Base-by-base conservation (phyloP, 139 green algal genomes). In the Zygnema cylindricum region DNA sequence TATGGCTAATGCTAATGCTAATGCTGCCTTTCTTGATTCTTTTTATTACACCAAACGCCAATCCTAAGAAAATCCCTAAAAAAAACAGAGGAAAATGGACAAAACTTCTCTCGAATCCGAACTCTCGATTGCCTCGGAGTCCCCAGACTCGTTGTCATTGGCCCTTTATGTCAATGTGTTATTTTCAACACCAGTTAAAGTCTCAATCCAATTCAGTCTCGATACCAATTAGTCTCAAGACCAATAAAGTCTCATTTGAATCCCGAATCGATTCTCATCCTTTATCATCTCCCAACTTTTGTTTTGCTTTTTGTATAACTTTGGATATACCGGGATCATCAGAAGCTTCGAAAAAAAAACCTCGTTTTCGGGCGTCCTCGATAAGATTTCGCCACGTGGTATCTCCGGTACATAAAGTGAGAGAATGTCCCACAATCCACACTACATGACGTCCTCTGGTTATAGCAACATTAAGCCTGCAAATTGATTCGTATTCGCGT, bases 401-500 rank as follows among this genome's bases (percentile, higher is more conserved):
- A 63, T 88, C 41, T 0, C 69, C 69, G 42, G 30, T 16, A 30
- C 42, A 35, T 23, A 90, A 78, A 11, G 85, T 90, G 2, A 40
- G 32, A 23, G 81, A 33, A 41, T 90, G 40, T 22, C 85, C 85
- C 54, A 90, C 85, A 36, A 90, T 32, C 85, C 85, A 90, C 33
- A 89, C 40, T 30, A 35, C 30, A 49, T 88, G 81, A 0, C 55
- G 54, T 3, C 35, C 85, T 7, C 85, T 71, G 0, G 85, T 90
- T n/a, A 90, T 79, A 2, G 85, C 85, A 40, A 90, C 85, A 35
- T 90, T 90, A 0, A 90, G 7, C 76, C 84, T 87, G 54, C 71
- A 16, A 41, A 79, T n/a, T n/a, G n/a, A n/a, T n/a, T n/a, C n/a
- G n/a, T n/a, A n/a, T n/a, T n/a, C n/a, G n/a, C n/a, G n/a, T n/a